Evolutionary conservation across 371 early-diverging fungal genomes (phyloP), one percentile per base, ranked within the genome.

Genomic region (Basidiobolus meristosporus): DNA sequence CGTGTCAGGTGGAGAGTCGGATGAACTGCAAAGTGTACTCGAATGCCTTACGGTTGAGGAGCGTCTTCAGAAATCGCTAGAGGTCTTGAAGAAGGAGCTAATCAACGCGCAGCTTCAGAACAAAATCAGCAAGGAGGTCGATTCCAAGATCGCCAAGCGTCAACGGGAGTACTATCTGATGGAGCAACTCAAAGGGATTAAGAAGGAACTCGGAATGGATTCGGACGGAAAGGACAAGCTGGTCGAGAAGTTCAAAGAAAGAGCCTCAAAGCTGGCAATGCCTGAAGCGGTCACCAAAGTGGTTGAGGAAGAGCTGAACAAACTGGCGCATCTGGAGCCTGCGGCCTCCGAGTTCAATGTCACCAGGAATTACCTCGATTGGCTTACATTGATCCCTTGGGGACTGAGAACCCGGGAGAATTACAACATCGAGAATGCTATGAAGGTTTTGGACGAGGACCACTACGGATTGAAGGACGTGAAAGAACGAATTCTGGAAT

Each of bases 391-490:
- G 53, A 70, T 97, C 6, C 98, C 98, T 12, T 97, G 96, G 95
- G 98, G 95, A 28, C 70, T 76, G 45, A 65, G 76, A 37, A 77
- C 80, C 5, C 62, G 63, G 9, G 93, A 95, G 56, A 90, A 88
- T 57, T 90, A 88, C 51, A 82, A 86, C 46, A 70, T 93, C 42
- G 44, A 52, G 21, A 77, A 82, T 44, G 92, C 98, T 14, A 59
- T 63, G 14, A 53, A 47, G 16, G 85, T 93, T 1, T 64, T 97
- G 33, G 95, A 97, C 56, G 89, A 91, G 57, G 96, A 97, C 52
- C 98, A 97, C 53, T 95, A 92, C 50, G 98, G 98, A n/a, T 54
- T 97, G 40, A 80, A 92, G 56, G 98, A 97, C 54, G 93, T 97
- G 42, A 97, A 97, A 70, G 91, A 95, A 47, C 72, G 98, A 15